These are phyloP conservation scores for Talaromyces wortmannii DNA, from an alignment of 495 filamentous ascomycete genomes.

Conservation along the genomic window DNA sequence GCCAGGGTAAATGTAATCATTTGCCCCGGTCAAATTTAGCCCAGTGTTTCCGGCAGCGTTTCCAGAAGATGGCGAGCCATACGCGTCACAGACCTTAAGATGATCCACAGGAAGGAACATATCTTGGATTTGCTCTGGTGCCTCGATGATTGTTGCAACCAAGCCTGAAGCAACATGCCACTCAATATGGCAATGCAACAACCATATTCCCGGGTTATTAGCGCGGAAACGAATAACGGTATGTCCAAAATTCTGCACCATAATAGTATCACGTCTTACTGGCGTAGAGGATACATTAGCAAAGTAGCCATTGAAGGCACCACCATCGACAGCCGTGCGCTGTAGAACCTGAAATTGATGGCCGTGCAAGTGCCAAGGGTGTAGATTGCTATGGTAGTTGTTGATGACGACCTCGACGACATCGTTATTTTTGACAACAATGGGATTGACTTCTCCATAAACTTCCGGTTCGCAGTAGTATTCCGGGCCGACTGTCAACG, in stretches of 20 bases:
- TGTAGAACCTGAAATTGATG: conserved; percentile 44
- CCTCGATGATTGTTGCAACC: conserved; percentile 59
- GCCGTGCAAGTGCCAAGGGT: conserved; percentile 64
- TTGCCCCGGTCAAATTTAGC: neutral
- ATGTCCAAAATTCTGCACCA: conserved; percentile 44
- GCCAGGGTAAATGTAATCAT: conserved; percentile 1
- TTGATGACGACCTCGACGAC: conserved; percentile 58
- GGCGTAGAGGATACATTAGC: conserved; percentile 34
- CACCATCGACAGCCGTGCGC: conserved; percentile 34
- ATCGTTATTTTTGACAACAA: conserved; percentile 40
- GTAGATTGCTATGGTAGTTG: conserved; percentile 54
- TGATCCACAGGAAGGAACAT: conserved; percentile 8
- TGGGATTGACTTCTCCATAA: conserved; percentile 32
- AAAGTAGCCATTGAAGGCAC: conserved; percentile 31
- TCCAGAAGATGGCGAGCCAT: conserved; percentile 3
- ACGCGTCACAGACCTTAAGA: conserved; percentile 5
- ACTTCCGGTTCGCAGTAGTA: conserved; percentile 45
- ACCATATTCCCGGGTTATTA: conserved; percentile 63
- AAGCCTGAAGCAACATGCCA: conserved; percentile 69
- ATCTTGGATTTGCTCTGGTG: conserved; percentile 8
- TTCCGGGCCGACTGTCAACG: conserved; percentile 33
- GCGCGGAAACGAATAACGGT: conserved; percentile 59
- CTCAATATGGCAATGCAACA: conserved; percentile 75
- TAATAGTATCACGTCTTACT: conserved; percentile 51
- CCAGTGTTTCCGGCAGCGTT: conserved; percentile 6